These are phyloP conservation scores for Striga asiatica DNA, from an alignment of 257 asterid species.

Conservation along the genomic window DNA sequence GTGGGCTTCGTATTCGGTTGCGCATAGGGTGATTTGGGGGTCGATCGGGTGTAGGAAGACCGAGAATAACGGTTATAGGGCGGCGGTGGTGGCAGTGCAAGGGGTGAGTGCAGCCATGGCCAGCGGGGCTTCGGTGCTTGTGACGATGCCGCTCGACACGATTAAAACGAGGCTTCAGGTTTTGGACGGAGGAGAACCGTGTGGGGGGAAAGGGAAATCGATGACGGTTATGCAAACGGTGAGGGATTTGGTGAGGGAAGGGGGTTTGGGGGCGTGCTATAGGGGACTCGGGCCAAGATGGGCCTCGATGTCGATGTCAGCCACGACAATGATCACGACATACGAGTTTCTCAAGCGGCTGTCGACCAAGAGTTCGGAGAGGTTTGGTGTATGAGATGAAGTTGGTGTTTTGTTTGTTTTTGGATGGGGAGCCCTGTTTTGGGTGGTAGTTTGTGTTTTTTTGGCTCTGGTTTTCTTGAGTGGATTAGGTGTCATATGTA, in stretches of 20 bases:
- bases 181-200: conserved; percentile 57
- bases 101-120: conserved; percentile 88
- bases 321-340: conserved; percentile 90
- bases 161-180: conserved; percentile 89
- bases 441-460: neutral
- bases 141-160: conserved; percentile 95
- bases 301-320: conserved; percentile 98
- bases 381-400: conserved; percentile 23
- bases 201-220: conserved; percentile 14
- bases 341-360: conserved; percentile 89
- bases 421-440: conserved; percentile 9
- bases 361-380: conserved; percentile 69
- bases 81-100: conserved; percentile 57
- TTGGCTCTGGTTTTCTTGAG: neutral
- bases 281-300: conserved; percentile 95
- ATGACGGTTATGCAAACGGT: conserved; percentile 42
- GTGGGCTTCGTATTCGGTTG: conserved; percentile 93
- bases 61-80: conserved; percentile 35
- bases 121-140: conserved; percentile 81
- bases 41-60: conserved; percentile 50
- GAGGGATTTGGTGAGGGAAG: conserved; percentile 72
- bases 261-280: conserved; percentile 69
- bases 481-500: conserved; percentile 18
- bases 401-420: neutral
- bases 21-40: conserved; percentile 67